Evolutionary conservation across 2,329 filamentous ascomycete species (phyloP).

Genomic region (Fusarium metavorans): DNA sequence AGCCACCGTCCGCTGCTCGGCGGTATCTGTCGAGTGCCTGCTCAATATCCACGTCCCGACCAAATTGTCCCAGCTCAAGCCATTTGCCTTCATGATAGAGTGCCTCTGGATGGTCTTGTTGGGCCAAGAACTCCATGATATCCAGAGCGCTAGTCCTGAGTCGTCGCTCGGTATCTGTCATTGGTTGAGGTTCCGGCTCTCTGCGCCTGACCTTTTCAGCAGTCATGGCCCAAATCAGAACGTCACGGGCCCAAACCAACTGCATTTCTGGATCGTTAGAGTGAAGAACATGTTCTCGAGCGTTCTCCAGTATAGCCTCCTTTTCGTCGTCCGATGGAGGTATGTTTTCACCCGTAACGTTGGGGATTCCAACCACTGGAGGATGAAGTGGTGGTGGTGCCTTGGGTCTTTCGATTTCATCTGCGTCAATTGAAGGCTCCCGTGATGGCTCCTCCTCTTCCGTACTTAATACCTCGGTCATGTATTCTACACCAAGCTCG

Average conservation of each 20-base stretch:
- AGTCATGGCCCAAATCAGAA: not conserved
- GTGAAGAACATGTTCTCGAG: not conserved
- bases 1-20: not conserved
- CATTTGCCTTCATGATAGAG: not conserved
- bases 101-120: not conserved
- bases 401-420: not conserved
- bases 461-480: not conserved
- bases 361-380: not conserved
- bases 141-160: not conserved
- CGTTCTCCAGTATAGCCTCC: not conserved
- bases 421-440: not conserved
- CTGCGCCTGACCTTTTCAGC: not conserved
- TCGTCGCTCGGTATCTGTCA: not conserved
- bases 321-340: not conserved
- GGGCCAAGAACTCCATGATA: not conserved
- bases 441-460: not conserved
- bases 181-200: not conserved
- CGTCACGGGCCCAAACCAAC: not conserved
- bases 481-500: not conserved
- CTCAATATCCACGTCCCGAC: not conserved
- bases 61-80: not conserved
- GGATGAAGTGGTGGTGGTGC: not conserved
- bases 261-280: not conserved
- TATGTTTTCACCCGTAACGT: not conserved
- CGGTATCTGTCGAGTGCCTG: not conserved